A percentile compares a stretch with the other conserved stretches of the same genome.
Evolutionary conservation across 2,329 filamentous ascomycete genomes (phyloP).

Genomic region (Trichoderma sp.): DNA sequence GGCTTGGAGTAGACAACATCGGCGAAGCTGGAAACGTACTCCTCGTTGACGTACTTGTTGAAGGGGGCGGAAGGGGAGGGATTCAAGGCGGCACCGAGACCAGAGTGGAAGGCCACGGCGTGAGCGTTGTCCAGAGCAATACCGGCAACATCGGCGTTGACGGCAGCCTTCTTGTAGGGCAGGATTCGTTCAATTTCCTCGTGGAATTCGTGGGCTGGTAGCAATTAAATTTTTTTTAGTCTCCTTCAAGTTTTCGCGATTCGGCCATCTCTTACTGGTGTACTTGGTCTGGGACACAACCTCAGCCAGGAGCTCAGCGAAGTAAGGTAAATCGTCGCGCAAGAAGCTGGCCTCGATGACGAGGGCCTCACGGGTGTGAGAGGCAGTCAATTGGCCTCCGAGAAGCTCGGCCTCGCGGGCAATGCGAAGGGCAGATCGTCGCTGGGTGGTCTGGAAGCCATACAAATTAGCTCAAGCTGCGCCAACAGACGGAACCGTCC

Average conservation of each 20-base stretch:
- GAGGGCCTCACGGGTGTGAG: conserved; percentile 90
- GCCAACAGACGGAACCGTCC: conserved; percentile 26
- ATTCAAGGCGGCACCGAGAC: conserved; percentile 78
- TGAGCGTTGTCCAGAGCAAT: conserved; percentile 87
- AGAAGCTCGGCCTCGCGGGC: conserved; percentile 93
- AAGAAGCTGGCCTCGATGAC: conserved; percentile 94
- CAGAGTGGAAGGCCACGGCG: conserved; percentile 85
- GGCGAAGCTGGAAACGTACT: conserved; percentile 74
- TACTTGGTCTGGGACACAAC: conserved; percentile 88
- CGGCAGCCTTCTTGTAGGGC: conserved; percentile 72
- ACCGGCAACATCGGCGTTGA: conserved; percentile 61
- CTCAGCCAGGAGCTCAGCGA: conserved; percentile 91
- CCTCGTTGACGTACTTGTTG: conserved; percentile 77
- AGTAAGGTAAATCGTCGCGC: conserved; percentile 94
- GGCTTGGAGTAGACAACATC: conserved; percentile 79
- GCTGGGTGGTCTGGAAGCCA: conserved; percentile 70
- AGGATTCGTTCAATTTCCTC: conserved; percentile 83
- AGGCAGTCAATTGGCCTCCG: conserved; percentile 82
- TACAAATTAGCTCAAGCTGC: conserved; percentile 50
- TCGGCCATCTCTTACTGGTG: conserved; percentile 57
- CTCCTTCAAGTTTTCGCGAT: conserved; percentile 26
- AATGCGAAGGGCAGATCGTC: conserved; percentile 88
- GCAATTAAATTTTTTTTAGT: conserved; percentile 26
- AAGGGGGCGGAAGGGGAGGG: conserved; percentile 71
- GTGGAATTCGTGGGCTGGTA: conserved; percentile 79